Evolutionary conservation across 2,329 filamentous ascomycete genomes (phyloP), one percentile per base, ranked within the genome.

Genomic region (Fusarium sacchari): DNA sequence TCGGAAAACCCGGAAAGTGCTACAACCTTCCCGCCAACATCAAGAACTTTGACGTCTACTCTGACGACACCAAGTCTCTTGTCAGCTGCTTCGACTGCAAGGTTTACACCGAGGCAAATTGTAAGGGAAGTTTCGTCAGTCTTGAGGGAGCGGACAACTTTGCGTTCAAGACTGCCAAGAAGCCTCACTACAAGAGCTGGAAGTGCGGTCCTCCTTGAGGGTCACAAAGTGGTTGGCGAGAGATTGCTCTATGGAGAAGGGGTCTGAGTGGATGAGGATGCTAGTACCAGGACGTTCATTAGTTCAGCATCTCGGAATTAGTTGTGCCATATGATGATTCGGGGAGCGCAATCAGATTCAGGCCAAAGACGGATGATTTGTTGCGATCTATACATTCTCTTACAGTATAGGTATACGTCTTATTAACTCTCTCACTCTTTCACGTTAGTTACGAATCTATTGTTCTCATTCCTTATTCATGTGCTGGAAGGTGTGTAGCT

Each of bases 21-120:
- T 39, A 67, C 6, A 46, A 24, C 11, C 36, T 67, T 3, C 64
- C 62, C 7, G 22, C 24, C 6, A 67, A 60, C 24, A 32, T 67
- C 52, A 67, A 67, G 36, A 20, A 3, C 40, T 60, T 60, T 22
- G 8, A 53, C 5, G 5, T 24, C 7, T 8, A 36, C 9, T 60
- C 62, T 15, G 34, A 52, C 11, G 13, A 46, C 2, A 60, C 64
- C 14, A 67, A 67, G n/a, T 67, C 62, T 0, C 24, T 60, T 7
- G 28, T 67, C 3, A 24, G 43, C 10, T 67, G 64, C 18, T 67
- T 67, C 24, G 53, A 67, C 12, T 67, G 64, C 24, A 67, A 40
- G 20, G 46, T 67, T 5, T 67, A 40, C 5, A 26, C 46, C 3
- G 3, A 6, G 17, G 15, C 26, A 11, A 30, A 36, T 37, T 67